Evolutionary conservation across 1,139 yeast species (phyloP).

Genomic region (Suhomyces coccinellae): DNA sequence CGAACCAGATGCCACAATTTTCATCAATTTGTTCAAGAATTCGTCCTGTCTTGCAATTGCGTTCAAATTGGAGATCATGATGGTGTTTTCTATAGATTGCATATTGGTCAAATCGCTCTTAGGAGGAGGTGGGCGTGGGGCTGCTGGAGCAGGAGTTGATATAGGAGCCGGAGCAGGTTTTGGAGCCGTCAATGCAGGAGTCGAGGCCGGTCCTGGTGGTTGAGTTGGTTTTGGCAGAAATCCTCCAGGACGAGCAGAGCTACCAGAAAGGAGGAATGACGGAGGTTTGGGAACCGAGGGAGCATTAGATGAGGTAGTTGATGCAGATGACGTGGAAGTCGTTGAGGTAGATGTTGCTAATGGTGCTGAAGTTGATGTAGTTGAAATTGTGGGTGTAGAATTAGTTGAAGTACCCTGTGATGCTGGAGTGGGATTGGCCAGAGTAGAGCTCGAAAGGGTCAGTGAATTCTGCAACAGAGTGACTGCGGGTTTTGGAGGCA

Average conservation of each 20-base stretch:
- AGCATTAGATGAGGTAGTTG: constrained; percentile 4
- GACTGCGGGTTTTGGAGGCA: not conserved
- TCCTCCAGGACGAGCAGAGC: constrained; percentile 6
- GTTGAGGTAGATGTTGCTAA: not conserved
- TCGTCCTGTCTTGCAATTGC: constrained; percentile 75
- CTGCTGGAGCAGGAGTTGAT: constrained; percentile 2
- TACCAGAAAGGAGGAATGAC: constrained; percentile 8
- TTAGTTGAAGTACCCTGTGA: not conserved
- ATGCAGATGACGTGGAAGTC: constrained; percentile 1
- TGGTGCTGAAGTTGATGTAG: constrained; percentile 1
- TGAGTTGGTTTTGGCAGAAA: not conserved
- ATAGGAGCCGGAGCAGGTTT: not conserved
- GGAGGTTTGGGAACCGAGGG: constrained; percentile 10
- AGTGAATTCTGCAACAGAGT: not conserved
- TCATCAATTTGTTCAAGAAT: constrained; percentile 69
- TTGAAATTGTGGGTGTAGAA: constrained; percentile 1
- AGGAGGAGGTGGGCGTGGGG: constrained; percentile 16
- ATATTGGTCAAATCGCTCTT: constrained; percentile 38
- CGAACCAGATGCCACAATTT: constrained; percentile 76
- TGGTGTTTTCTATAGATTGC: constrained; percentile 65
- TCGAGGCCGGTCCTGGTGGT: not conserved
- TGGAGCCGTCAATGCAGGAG: not conserved
- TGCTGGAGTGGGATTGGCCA: not conserved
- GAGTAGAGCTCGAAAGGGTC: not conserved
- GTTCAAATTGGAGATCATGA: constrained; percentile 81